Evolutionary conservation across 2,329 filamentous ascomycete genomes (phyloP).

Genomic region (Ophiosphaerella narmari): DNA sequence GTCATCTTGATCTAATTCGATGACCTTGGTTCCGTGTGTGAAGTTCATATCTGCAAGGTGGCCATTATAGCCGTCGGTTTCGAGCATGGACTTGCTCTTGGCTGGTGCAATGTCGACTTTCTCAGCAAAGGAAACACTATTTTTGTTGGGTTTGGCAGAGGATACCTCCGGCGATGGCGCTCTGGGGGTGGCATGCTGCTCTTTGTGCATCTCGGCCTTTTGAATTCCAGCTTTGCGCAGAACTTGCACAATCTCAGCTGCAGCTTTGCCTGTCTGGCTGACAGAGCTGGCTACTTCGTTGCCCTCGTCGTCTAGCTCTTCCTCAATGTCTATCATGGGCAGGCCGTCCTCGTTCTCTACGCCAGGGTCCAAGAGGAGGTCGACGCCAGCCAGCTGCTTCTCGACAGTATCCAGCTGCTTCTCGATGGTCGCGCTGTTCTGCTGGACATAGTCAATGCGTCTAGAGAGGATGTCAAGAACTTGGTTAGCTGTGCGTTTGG

Average conservation of each 20-base stretch:
- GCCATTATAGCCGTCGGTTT: conserved; percentile 31
- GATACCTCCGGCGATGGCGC: background rate
- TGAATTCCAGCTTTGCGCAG: conserved; percentile 75
- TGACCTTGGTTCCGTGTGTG: conserved; percentile 43
- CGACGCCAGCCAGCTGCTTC: conserved; percentile 65
- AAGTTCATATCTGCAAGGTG: conserved; percentile 35
- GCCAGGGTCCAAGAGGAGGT: conserved; percentile 64
- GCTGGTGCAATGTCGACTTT: conserved; percentile 55
- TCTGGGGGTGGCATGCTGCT: background rate
- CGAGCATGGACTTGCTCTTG: conserved; percentile 13
- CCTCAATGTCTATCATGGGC: conserved; percentile 87
- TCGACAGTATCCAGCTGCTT: conserved; percentile 73
- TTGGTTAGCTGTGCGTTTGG: conserved; percentile 62
- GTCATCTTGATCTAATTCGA: conserved; percentile 51
- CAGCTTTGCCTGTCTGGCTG: conserved; percentile 65
- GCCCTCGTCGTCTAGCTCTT: conserved; percentile 88
- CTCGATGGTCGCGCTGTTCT: conserved; percentile 75
- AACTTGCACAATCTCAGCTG: conserved; percentile 70
- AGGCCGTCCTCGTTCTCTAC: conserved; percentile 69
- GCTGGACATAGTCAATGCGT: conserved; percentile 85
- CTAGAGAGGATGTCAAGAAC: conserved; percentile 71
- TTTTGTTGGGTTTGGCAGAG: background rate
- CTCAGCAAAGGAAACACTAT: conserved; percentile 63
- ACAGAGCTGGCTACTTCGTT: conserved; percentile 69
- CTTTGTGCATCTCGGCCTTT: conserved; percentile 32